Base-by-base conservation (phyloP, 108 stramenopile species). In the Nitzschia sp. region DNA sequence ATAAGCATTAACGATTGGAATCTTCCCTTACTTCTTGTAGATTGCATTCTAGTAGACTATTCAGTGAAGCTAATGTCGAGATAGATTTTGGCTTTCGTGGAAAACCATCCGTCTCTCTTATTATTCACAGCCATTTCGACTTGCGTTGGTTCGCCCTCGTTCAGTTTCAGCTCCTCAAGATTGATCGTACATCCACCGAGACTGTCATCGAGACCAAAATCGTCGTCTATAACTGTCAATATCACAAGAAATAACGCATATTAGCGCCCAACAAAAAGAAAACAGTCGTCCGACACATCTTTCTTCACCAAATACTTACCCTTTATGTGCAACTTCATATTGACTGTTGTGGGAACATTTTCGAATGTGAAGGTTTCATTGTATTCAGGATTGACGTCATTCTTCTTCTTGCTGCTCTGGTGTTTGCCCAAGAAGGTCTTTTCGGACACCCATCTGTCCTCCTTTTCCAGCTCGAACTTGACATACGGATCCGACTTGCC, bases 401-500 rank as follows among this genome's bases (percentile, higher is more conserved):
- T 70, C 70, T 72, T 68, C 70, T 85, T 85, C 42, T 64, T 74
- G 30, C 69, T 47, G 32, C 72, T 74, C 26, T 46, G 48, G 53
- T 66, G 53, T n/a, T 78, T 68, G 42, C 74, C 82, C 46, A 66
- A 75, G n/a, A n/a, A n/a, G 23, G 66, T 66, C 28, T 82, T 77
- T 47, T 82, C 82, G 30, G 61, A 70, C 9, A 82, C 21, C 53
- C 67, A 58, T 25, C 46, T 70, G 54, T 82, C 80, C n/a, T n/a
- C n/a, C 48, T 79, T 73, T 49, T 81, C 77, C 13, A 82, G 36
- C 31, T 67, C 75, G 59, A 85, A 79, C 55, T 72, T 80, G 58
- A 85, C 79, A 54, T 85, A 85, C 11, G 85, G 81, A 65, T 85
- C 85, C 2, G 66, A 54, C 55, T 73, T 85, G 17, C 85, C 85